Base-by-base conservation (phyloP, 345 rosid species). In the Lumnitzera racemosa region DNA sequence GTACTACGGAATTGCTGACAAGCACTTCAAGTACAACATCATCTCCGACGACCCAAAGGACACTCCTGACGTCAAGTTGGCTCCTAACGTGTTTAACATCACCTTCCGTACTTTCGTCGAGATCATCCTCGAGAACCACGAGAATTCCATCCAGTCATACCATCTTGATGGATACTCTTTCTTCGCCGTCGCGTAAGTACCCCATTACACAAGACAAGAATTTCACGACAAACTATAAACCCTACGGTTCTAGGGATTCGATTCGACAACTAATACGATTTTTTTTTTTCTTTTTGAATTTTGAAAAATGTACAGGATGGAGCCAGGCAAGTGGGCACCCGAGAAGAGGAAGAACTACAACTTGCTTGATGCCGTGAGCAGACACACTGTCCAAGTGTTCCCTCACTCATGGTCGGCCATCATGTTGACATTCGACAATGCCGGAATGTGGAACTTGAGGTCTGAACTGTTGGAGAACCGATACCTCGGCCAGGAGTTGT, bases 361-460 rank as follows among this genome's bases (percentile, higher is more conserved):
- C 72, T 76, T 88, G 20, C 78, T 88, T 0, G 97, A 90, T 6
- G 94, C 96, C 0, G 87, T 88, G 24, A 90, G 97, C 89, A 72
- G 97, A 68, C 86, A 85, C 69, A 90, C 96, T 1, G 58, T 90
- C 48, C 97, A 90, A 67, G 96, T 90, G 47, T 88, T 65, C 78
- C 97, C 96, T 0, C 80, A 88, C 24, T 88, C 94, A 0, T 88
- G 98, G 98, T 80, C 95, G 1, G 98, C 98, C 1, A 80, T 91
- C 53, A 49, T 88, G 14, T 59, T 88, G 79, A 84, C 98, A 4
- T 84, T 91, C 62, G 98, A 91, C 80, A 91, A 91, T 11, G 83
- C 88, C 1, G 98, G 98, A 41, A 91, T 91, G 98, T 91, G 98
- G 98, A 91, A 86, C 78, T 27, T 91, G 46, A 81, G 95, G 64